Conservation (phyloP, 208 protist genomes). For the Acanthamoeba quina region DNA sequence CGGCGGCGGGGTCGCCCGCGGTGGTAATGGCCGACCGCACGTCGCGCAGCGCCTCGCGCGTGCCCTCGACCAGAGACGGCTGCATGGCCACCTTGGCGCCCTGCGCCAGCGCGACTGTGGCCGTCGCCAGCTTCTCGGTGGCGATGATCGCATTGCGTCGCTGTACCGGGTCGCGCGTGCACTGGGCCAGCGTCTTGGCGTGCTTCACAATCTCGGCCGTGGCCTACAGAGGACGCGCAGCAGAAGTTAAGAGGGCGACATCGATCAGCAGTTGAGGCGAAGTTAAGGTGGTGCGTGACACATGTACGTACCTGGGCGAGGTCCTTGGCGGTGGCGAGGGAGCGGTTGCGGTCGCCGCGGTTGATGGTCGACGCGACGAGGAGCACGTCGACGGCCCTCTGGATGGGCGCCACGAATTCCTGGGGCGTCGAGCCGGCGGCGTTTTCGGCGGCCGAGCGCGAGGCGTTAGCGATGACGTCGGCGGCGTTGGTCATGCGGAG, state of each 20-base stretch:
- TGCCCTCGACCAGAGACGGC: conserved; percentile 33
- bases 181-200: conserved; percentile 26
- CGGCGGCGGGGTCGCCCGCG: conserved; percentile 20
- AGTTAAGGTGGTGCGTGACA: too few relatives aligned
- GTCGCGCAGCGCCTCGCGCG: conserved; percentile 53
- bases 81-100: conserved; percentile 48
- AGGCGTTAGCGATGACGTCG: conserved; percentile 21
- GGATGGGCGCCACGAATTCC: conserved; percentile 31
- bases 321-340: conserved; percentile 22
- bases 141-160: conserved; percentile 60
- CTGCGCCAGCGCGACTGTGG: conserved; percentile 48
- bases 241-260: background rate
- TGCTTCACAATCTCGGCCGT: conserved; percentile 13
- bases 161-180: conserved; percentile 47
- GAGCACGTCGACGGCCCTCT: conserved; percentile 23
- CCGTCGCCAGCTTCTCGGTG: conserved; percentile 68
- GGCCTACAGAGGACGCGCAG: background rate
- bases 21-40: conserved; percentile 32
- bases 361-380: background rate
- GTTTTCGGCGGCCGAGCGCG: conserved; percentile 28
- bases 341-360: conserved; percentile 37
- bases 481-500: background rate
- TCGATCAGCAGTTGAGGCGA: background rate
- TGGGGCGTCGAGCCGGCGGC: background rate
- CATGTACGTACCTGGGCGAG: background rate